Base-by-base conservation (phyloP, 257 asterid species). In the Solanum clarkiae region DNA sequence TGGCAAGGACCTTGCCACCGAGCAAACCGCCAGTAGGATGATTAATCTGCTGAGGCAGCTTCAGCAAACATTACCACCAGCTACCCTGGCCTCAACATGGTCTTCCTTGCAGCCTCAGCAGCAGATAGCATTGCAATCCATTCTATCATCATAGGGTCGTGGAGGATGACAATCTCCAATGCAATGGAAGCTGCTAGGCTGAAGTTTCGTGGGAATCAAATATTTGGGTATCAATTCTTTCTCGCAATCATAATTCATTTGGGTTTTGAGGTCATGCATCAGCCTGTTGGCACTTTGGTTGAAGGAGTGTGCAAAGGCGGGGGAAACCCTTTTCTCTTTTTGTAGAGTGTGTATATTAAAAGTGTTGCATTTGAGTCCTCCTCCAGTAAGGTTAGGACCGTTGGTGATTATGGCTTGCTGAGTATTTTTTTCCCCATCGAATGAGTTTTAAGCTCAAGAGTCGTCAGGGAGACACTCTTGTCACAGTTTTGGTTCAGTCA, bases 61-160 rank as follows among this genome's bases (percentile, higher is more conserved):
- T 83, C 98, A 94, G 74, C 99, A 95, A 84, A 95, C 99, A 7
- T 89, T 95, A 20, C 97, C 99, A 79, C 99, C 99, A 59, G 85
- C 97, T 32, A 88, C 93, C 20, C 90, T 93, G 77, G 97, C 98
- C 81, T 93, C 99, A 1, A 92, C 97, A 17, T 95, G 95, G 98
- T 92, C 97, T 26, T 92, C 96, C 80, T 90, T 95, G 90, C 97
- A 93, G 90, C 99, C 99, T 79, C 99, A 94, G 88, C 99, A 94
- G 91, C 97, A 90, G 86, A 94, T 93, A 32, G 97, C 95, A 1
- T 57, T 95, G 90, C 99, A 94, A 86, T 90, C 99, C 40, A 93
- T 94, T 75, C 92, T 95, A 15, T 92, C 97, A 16, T 90, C 93
- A 20, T 94, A 91, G 82, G 70, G 62, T 36, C 10, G 40, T 53